Conservation (phyloP, 208 protist genomes). For the Zelonia costaricensis region DNA sequence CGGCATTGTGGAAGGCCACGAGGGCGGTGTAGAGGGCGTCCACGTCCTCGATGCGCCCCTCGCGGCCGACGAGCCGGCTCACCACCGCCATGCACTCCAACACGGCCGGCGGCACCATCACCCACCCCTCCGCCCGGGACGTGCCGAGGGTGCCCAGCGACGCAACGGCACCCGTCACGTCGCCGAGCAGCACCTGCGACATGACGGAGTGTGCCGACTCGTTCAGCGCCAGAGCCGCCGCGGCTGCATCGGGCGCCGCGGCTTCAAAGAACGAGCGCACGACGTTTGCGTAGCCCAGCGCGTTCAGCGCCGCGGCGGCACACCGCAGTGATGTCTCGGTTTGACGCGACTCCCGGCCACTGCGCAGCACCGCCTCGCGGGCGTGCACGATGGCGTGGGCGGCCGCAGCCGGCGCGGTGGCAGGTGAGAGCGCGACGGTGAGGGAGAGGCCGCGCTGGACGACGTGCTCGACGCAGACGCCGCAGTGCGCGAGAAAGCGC, state of each 20-base stretch:
- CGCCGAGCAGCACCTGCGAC: constrained; percentile 36
- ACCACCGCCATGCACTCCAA: constrained; percentile 43
- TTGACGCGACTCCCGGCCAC: constrained; percentile 21
- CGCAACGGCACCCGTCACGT: constrained; percentile 38
- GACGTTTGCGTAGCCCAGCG: constrained; percentile 27
- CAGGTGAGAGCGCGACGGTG: constrained; percentile 5
- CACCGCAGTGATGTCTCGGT: constrained; percentile 73
- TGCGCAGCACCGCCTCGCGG: constrained; percentile 22
- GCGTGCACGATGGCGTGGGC: constrained; percentile 34
- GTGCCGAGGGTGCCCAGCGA: constrained; percentile 49
- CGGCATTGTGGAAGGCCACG: constrained; percentile 75
- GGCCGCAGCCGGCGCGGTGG: neutral
- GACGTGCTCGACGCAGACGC: constrained; percentile 33
- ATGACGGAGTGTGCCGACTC: constrained; percentile 77
- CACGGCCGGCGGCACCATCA: constrained; percentile 44
- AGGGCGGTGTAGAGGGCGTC: constrained; percentile 59
- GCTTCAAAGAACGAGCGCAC: constrained; percentile 47
- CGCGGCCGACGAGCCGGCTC: constrained; percentile 50
- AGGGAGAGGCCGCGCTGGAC: constrained; percentile 30
- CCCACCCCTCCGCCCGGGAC: constrained; percentile 73
- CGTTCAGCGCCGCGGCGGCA: constrained; percentile 57
- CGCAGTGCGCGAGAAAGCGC: constrained; percentile 80
- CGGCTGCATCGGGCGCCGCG: neutral
- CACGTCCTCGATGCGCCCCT: constrained; percentile 42
- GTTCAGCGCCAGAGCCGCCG: constrained; percentile 34